phyloP scores from a whole-genome alignment of 768 basidiomycete genomes.

The Leccinum boreale region DNA sequence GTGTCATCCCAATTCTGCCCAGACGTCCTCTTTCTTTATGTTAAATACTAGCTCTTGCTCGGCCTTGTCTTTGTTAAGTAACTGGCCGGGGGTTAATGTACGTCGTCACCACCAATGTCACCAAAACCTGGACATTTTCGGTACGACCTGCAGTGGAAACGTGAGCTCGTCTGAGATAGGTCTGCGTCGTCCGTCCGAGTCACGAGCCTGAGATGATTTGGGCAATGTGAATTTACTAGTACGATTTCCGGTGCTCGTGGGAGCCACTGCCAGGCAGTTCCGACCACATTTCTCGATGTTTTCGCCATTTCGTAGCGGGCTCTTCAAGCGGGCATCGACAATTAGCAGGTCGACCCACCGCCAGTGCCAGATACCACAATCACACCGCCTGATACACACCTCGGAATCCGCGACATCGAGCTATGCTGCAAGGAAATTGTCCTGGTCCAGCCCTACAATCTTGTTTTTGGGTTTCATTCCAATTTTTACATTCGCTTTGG shows the following conservation, averaged over 20 bases:
- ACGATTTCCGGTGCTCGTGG: background rate
- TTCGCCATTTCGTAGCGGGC: slow-evolving; percentile 12
- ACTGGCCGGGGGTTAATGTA: slow-evolving; percentile 97
- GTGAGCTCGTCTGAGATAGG: slow-evolving; percentile 9
- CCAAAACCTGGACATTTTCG: slow-evolving; percentile 45
- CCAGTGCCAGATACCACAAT: background rate
- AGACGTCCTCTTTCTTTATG: slow-evolving; percentile 77
- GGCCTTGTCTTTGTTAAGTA: slow-evolving; percentile 88
- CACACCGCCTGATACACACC: slow-evolving; percentile 16
- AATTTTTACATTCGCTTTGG: slow-evolving; percentile 84
- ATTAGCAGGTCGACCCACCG: slow-evolving; percentile 10
- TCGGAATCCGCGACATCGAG: slow-evolving; percentile 33
- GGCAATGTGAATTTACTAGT: too few relatives aligned
- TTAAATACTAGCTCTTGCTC: slow-evolving; percentile 91
- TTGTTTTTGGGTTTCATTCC: slow-evolving; percentile 81
- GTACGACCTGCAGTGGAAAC: slow-evolving; percentile 26
- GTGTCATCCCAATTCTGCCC: too few relatives aligned
- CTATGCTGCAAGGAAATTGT: slow-evolving; percentile 57
- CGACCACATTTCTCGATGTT: slow-evolving; percentile 14
- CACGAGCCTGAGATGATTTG: too few relatives aligned
- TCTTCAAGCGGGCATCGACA: slow-evolving; percentile 5
- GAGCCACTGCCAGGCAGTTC: background rate
- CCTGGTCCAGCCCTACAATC: slow-evolving; percentile 69
- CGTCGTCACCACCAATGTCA: slow-evolving; percentile 65
- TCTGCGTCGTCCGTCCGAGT: background rate